Conservation (phyloP, 331 rosid species). For the Quercus phellos region DNA sequence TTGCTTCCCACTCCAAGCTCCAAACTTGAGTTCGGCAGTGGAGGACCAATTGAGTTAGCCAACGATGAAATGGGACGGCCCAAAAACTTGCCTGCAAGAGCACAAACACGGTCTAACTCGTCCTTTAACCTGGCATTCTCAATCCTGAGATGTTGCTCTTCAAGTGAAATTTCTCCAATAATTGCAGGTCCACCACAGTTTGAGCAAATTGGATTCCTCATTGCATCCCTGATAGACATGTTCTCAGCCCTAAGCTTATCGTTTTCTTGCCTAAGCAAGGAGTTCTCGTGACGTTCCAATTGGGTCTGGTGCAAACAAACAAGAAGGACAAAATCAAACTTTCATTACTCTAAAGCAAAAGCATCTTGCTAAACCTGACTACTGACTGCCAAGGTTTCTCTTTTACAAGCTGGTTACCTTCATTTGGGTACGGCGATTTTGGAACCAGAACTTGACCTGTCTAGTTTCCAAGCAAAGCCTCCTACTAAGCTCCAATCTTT, state of each 20-base stretch:
- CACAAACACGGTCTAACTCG: constrained; percentile 76
- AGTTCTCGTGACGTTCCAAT: constrained; percentile 86
- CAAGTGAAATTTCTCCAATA: constrained; percentile 69
- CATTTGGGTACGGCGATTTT: constrained; percentile 96
- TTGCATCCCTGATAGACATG: constrained; percentile 84
- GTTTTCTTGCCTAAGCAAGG: constrained; percentile 76
- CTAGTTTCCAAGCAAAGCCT: constrained; percentile 85
- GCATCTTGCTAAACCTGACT: neutral
- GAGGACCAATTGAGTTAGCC: constrained; percentile 43
- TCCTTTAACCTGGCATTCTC: constrained; percentile 86
- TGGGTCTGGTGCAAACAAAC: constrained; percentile 54
- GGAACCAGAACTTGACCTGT: constrained; percentile 98
- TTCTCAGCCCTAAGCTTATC: constrained; percentile 91
- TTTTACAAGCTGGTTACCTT: constrained; percentile 49
- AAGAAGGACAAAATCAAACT: constrained; percentile 5
- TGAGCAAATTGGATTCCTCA: constrained; percentile 83
- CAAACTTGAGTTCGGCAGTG: constrained; percentile 68
- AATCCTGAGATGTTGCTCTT: constrained; percentile 80
- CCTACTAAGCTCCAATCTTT: constrained; percentile 77
- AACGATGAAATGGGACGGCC: constrained; percentile 71
- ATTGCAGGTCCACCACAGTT: constrained; percentile 85
- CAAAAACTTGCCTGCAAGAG: constrained; percentile 75
- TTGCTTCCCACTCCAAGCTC: constrained; percentile 90
- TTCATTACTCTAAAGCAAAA: neutral
- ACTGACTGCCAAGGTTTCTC: constrained; percentile 1